Conservation (phyloP, 2,329 filamentous ascomycete genomes). For the Beauveria varroae region DNA sequence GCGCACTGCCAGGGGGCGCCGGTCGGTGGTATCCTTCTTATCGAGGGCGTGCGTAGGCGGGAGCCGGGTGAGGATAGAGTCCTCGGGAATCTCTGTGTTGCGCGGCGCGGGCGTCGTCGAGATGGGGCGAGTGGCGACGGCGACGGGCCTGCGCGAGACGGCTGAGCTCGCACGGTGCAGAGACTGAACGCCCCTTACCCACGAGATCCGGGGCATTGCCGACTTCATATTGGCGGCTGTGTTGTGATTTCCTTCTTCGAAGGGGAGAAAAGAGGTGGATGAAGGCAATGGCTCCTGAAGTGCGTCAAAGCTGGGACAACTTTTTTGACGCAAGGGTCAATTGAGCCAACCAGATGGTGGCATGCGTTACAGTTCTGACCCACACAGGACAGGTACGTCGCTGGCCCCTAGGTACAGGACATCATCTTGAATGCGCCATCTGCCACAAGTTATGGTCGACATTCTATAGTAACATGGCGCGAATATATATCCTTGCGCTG, state of each 20-base stretch:
- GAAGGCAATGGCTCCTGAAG: constrained; percentile 2
- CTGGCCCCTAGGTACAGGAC: background rate
- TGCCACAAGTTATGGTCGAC: background rate
- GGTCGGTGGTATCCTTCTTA: constrained; percentile 10
- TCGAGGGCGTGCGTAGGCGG: constrained; percentile 26
- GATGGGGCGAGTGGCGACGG: constrained; percentile 21
- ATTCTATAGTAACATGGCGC: constrained; percentile 27
- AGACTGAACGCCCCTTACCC: constrained; percentile 27
- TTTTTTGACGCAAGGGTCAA: constrained; percentile 7
- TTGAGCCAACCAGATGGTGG: constrained; percentile 9
- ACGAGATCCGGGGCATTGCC: constrained; percentile 36
- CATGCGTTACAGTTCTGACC: background rate
- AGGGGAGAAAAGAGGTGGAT: background rate
- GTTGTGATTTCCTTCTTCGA: background rate
- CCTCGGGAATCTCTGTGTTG: constrained; percentile 23
- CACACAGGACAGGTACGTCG: constrained; percentile 1
- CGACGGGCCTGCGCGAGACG: constrained; percentile 16
- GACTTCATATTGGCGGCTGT: constrained; percentile 11
- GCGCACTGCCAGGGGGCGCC: constrained; percentile 20
- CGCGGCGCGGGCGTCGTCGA: constrained; percentile 26
- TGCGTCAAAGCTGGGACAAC: background rate
- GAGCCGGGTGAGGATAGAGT: constrained; percentile 19
- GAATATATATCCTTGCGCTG: constrained; percentile 29
- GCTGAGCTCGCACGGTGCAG: constrained; percentile 19
- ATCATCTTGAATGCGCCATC: constrained; percentile 1